Base-by-base conservation (phyloP, 768 basidiomycete genomes). In the Serendipita sp. region DNA sequence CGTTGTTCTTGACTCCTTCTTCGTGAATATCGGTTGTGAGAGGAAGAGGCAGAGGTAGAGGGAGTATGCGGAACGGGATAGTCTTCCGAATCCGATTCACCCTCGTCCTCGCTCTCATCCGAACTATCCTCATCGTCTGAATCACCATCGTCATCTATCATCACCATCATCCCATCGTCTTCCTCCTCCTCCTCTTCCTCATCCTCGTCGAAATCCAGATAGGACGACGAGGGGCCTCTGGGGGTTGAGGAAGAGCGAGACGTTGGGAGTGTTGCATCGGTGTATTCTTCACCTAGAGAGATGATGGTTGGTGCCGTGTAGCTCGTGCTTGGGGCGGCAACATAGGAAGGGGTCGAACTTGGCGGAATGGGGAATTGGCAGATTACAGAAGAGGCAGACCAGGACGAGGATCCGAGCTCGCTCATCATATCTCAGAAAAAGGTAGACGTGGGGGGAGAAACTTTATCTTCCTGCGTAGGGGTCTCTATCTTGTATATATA, bases 171-270 rank as follows among this genome's bases (percentile, higher is more conserved):
- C 37, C 13, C 37, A 5, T 50, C n/a, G 4, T 50, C 48, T 2
- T 31, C 48, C 8, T 50, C n/a, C 29, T 50, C 48, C n/a, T 50
- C 48, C n/a, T 50, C 48, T 8, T 50, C 48, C 29, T 50, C 48
- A 18, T 45, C 44, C 1, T 45, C 44, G 37, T 40, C 37, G 48
- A 50, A 31, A 18, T 50, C 18, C 16, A 31, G 64, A 60, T 18
- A 67, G 43, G 46, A 68, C 15, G 2, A 66, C 34, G 27, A 68
- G 37, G 29, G 53, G 34, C 36, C 64, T 29, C 33, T 66, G 50
- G 63, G 67, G 67, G 36, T 63, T 62, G n/a, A 67, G 66, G 68
- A 69, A 69, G 31, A 68, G 63, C 3, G 64, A 60, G 15, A 62
- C 44, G 62, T 67, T 27, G 64, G 66, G 65, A 45, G 67, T 66